A percentile compares a stretch with the other conserved stretches of the same genome.
phyloP scores from a whole-genome alignment of 164 flowering plant genomes.

The Vitis labrusca region DNA sequence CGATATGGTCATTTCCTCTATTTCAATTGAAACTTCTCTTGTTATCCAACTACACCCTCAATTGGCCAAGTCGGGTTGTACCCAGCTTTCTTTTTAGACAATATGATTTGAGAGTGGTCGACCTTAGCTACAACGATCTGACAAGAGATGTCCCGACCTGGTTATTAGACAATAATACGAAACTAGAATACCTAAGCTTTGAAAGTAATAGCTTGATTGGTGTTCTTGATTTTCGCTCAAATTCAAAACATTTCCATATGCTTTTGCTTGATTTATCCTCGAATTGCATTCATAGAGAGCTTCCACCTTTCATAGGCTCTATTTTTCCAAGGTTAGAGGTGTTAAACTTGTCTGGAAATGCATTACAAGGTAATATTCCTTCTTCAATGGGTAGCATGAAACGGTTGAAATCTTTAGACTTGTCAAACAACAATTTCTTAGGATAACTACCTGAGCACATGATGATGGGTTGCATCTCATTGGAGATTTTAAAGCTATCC shows the following conservation, averaged over 20 bases:
- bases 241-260: background rate
- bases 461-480: background rate
- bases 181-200: background rate
- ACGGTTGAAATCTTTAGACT: background rate
- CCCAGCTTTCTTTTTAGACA: slow-evolving; percentile 17
- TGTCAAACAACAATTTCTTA: background rate
- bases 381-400: slow-evolving; percentile 2
- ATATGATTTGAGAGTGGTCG: slow-evolving; percentile 9
- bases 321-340: background rate
- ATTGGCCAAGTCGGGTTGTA: too few relatives aligned
- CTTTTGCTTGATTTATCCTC: background rate
- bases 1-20: too few relatives aligned
- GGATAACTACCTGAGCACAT: slow-evolving; percentile 1
- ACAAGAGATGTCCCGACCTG: slow-evolving; percentile 13
- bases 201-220: slow-evolving; percentile 2
- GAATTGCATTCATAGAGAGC: slow-evolving; percentile 4
- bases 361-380: background rate
- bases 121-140: slow-evolving; percentile 1
- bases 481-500: background rate
- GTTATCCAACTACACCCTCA: too few relatives aligned
- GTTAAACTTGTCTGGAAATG: slow-evolving; percentile 2
- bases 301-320: background rate
- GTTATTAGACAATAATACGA: slow-evolving; percentile 21
- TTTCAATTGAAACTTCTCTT: too few relatives aligned
- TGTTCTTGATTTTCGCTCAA: slow-evolving; percentile 5